These are phyloP conservation scores for Penicillium macrosclerotiorum DNA, from an alignment of 495 filamentous ascomycete genomes.

Conservation along the genomic window DNA sequence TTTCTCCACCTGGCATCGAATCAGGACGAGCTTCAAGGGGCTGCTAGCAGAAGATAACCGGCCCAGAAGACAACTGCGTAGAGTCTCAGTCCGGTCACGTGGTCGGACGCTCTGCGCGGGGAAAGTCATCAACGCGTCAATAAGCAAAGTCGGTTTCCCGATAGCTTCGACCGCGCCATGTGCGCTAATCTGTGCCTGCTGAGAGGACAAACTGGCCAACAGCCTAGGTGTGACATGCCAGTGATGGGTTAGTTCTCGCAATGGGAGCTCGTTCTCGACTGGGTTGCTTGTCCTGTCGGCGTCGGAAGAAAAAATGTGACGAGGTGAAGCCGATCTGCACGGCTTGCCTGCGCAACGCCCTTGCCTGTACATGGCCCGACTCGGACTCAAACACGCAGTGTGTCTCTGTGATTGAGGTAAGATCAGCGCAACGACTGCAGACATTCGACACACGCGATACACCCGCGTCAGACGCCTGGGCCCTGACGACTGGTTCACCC, in stretches of 20 bases:
- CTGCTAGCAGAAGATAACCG: not conserved
- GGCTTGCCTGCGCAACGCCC: constrained; percentile 19
- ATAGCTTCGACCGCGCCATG: not conserved
- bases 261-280: constrained; percentile 17
- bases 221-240: not conserved
- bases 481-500: constrained; percentile 7
- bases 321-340: constrained; percentile 19
- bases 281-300: constrained; percentile 18
- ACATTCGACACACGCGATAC: not conserved
- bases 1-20: no score
- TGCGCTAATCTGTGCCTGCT: no score
- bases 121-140: not conserved
- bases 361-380: constrained; percentile 16
- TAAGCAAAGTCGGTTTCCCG: not conserved
- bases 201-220: not conserved
- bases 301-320: constrained; percentile 23
- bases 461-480: constrained; percentile 7
- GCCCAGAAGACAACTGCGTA: no score
- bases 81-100: constrained; percentile 5
- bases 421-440: not conserved
- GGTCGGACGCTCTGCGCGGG: constrained; percentile 1
- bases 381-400: not conserved
- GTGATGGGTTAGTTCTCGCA: constrained; percentile 6
- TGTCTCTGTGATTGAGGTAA: not conserved
- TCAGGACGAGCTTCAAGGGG: not conserved